Base-by-base conservation (phyloP, 257 asterid species). In the Salvia miltiorrhiza region DNA sequence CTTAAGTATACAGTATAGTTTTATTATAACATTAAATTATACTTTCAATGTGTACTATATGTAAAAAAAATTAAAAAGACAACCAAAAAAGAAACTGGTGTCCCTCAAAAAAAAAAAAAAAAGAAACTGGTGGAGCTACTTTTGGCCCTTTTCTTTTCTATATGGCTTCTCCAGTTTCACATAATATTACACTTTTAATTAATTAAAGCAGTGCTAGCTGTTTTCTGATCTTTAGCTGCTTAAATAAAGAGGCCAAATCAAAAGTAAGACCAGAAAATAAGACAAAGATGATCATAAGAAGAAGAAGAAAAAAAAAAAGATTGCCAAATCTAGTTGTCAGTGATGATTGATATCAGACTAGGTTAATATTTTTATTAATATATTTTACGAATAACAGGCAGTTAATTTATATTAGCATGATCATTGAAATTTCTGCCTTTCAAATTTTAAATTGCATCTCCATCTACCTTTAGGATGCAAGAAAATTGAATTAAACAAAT, bases 241-340 rank as follows among this genome's bases (percentile, higher is more conserved):
- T 7, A 72, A n/a, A 63, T 64, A 45, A 69, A 69, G 53, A 65
- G 37, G 70, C 64, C 74, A 37, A 57, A 59, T 40, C 35, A 48
- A 74, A 74, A 59, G 73, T 47, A 47, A 48, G 52, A 73, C 20
- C 9, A 23, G 57, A 74, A 41, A 68, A 67, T 28, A 43, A 61
- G 61, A 75, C 47, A 30, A 67, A 74, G 45, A 58, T 37, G 49
- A 66, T 47, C 52, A 65, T 47, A 58, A 58, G 47, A 45, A n/a
- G n/a, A 45, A n/a, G n/a, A n/a, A n/a, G 35, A 30, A 30, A 58
- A 59, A n/a, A 4, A 59, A 63, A 57, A 43, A 7, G 68, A 74
- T 74, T 75, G 75, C 70, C 52, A 39, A 63, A 75, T 47, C 69
- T 58, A 67, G 47, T 57, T 74, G 69, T 54, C 53, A 65, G 71